Evolutionary conservation across 2,329 filamentous ascomycete genomes (phyloP).

Genomic region (Aspergillus carbonarius): DNA sequence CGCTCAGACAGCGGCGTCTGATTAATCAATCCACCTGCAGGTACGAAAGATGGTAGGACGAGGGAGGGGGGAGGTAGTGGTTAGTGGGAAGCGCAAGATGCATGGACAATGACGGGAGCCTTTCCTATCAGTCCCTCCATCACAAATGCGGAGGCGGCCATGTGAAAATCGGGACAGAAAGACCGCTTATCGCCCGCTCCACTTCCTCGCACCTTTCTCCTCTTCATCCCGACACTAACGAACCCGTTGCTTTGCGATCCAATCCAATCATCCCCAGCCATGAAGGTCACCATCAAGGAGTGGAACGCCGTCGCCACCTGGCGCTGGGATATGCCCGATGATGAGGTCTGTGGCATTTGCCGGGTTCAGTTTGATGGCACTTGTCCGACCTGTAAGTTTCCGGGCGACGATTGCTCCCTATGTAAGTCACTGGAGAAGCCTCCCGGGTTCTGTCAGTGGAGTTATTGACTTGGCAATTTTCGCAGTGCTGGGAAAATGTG

Average conservation of each 20-base stretch:
- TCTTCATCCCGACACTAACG: constrained; percentile 7
- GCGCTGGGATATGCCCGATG: constrained; percentile 96
- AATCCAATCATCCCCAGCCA: constrained; percentile 41
- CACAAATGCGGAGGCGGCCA: constrained; percentile 5
- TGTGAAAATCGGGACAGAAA: constrained; percentile 1
- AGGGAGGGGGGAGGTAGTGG: not conserved
- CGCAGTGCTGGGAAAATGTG: constrained; percentile 90
- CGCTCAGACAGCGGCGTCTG: constrained; percentile 10
- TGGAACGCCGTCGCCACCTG: constrained; percentile 96
- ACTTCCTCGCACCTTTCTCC: not conserved
- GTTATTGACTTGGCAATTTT: constrained; percentile 1
- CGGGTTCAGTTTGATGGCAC: constrained; percentile 97
- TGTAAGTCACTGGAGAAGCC: constrained; percentile 56
- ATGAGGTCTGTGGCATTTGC: constrained; percentile 98
- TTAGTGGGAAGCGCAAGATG: not conserved
- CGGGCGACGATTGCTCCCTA: constrained; percentile 90
- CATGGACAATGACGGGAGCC: not conserved
- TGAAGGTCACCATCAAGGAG: constrained; percentile 94
- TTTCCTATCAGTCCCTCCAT: constrained; percentile 3
- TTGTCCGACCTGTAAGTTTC: constrained; percentile 96
- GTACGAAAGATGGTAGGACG: not conserved
- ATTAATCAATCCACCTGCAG: constrained; percentile 9
- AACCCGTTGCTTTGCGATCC: not conserved
- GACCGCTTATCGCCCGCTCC: constrained; percentile 1
- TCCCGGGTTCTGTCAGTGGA: not conserved